phyloP scores from a whole-genome alignment of 2,329 filamentous ascomycete genomes.

The Ceratocystis cubensis region DNA sequence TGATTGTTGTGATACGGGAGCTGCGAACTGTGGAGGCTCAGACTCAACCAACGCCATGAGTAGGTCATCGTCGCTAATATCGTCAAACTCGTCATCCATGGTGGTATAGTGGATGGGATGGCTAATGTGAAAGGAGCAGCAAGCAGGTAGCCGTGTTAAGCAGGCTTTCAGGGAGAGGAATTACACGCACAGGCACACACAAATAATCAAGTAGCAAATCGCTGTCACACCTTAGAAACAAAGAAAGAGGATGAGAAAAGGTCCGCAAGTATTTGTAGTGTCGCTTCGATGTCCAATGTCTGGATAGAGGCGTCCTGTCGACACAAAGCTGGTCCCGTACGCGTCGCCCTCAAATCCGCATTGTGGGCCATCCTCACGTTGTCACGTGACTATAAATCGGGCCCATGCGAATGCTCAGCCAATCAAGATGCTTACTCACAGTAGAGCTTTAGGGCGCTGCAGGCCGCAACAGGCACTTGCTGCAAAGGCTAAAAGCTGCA shows the following conservation, averaged over 20 bases:
- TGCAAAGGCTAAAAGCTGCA: background rate
- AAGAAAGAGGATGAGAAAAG: too few species aligned
- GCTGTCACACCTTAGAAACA: too few species aligned
- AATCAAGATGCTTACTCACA: background rate
- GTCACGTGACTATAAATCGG: background rate
- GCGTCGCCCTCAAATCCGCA: background rate
- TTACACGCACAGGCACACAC: too few species aligned
- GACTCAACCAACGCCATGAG: constrained; percentile 38
- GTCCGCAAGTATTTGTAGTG: too few species aligned
- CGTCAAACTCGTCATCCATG: constrained; percentile 34
- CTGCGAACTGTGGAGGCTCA: background rate
- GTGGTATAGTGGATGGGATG: background rate
- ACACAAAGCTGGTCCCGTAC: background rate
- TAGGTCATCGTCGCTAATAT: constrained; percentile 54
- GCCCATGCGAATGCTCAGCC: background rate
- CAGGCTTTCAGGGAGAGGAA: too few species aligned
- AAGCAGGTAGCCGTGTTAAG: background rate
- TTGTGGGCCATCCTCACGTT: background rate
- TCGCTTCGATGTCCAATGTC: too few species aligned
- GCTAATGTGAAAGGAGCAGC: too few species aligned
- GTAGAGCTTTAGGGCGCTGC: background rate
- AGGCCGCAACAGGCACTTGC: background rate
- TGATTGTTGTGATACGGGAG: background rate
- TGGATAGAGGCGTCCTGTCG: too few species aligned
- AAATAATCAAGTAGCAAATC: too few species aligned